Conservation (phyloP, 306 rosid species). For the Urtica urens region DNA sequence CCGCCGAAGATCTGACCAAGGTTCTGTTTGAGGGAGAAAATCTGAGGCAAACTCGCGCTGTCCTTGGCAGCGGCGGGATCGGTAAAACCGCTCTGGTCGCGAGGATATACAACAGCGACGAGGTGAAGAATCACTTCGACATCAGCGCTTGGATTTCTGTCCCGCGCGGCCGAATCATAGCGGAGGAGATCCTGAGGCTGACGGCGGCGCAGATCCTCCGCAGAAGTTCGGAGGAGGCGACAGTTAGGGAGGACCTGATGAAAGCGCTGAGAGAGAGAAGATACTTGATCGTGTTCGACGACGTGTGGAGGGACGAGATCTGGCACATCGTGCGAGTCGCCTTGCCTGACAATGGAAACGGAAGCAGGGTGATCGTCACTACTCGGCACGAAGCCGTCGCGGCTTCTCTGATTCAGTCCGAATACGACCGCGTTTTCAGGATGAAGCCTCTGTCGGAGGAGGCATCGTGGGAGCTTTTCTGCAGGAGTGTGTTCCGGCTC, state of each 20-base stretch:
- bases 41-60: neutral
- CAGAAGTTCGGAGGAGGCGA: no score
- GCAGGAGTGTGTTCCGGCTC: neutral
- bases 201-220: no score
- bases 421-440: neutral
- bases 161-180: neutral
- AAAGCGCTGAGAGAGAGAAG: neutral
- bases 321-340: neutral
- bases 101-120: neutral
- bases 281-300: conserved; percentile 8
- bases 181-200: neutral
- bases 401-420: neutral
- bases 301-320: neutral
- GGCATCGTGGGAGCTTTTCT: conserved; percentile 4
- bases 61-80: neutral
- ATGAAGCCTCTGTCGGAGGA: conserved; percentile 1
- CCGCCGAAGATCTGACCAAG: neutral
- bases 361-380: conserved; percentile 13
- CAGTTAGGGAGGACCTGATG: no score
- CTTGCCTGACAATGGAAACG: neutral
- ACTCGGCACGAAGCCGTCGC: neutral
- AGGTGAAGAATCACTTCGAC: neutral
- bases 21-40: neutral
- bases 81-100: neutral
- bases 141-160: neutral